A percentile compares a stretch with the other conserved stretches of the same genome.
These are phyloP conservation scores for Rhizophagus prolifer DNA, from an alignment of 192 early-diverging fungal species.

Conservation along the genomic window DNA sequence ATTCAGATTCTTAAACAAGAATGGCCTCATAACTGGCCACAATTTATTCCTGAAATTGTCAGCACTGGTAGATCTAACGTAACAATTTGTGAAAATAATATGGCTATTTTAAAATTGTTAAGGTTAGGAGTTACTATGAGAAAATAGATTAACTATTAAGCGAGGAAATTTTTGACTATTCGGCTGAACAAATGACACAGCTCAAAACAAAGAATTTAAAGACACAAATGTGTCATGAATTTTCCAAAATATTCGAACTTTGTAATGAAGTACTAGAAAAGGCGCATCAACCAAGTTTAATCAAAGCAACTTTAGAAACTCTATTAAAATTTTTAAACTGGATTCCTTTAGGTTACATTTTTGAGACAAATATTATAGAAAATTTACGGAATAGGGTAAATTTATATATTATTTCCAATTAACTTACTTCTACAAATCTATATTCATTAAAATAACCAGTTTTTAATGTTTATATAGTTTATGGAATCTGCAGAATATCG, in stretches of 20 bases:
- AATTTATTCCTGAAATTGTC: slow-evolving; percentile 98
- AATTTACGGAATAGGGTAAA: slow-evolving; percentile 75
- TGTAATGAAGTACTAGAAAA: slow-evolving; percentile 93
- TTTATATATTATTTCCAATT: slow-evolving; percentile 12
- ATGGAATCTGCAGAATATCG: slow-evolving; percentile 83
- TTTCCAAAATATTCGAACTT: slow-evolving; percentile 92
- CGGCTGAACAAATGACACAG: slow-evolving; percentile 98
- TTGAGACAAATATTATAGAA: slow-evolving; percentile 90
- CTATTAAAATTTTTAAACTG: slow-evolving; percentile 96
- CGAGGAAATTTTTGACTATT: slow-evolving; percentile 99
- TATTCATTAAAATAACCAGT: background rate
- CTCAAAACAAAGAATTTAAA: slow-evolving; percentile 91
- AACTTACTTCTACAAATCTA: background rate
- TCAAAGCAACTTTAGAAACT: slow-evolving; percentile 90
- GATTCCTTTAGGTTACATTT: slow-evolving; percentile 98
- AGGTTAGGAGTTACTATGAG: slow-evolving; percentile 55
- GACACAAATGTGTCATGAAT: slow-evolving; percentile 93
- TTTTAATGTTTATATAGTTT: slow-evolving; percentile 55
- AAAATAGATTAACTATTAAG: slow-evolving; percentile 42
- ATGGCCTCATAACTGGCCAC: slow-evolving; percentile 99
- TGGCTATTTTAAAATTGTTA: slow-evolving; percentile 96
- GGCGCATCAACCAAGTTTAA: slow-evolving; percentile 85
- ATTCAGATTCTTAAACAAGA: slow-evolving; percentile 96
- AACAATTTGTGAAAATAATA: slow-evolving; percentile 98
- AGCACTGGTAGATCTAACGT: slow-evolving; percentile 89